A percentile compares a stretch with the other conserved stretches of the same genome.
These are phyloP conservation scores for Ascocoryne sarcoides DNA, from an alignment of 2,329 filamentous ascomycete genomes.

Conservation along the genomic window DNA sequence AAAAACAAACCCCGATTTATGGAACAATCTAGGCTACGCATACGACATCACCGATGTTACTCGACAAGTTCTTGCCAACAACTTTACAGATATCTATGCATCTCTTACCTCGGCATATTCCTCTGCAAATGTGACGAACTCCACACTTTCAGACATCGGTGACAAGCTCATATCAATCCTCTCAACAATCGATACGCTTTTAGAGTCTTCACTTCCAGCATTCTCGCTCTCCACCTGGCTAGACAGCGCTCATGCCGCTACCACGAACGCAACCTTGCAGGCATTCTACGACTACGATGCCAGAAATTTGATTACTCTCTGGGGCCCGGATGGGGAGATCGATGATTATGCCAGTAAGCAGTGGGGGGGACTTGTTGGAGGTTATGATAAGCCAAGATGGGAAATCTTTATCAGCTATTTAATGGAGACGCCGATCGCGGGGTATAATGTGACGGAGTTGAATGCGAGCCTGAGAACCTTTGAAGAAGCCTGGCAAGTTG, in stretches of 20 bases:
- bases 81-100: slow-evolving; percentile 44
- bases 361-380: slow-evolving; percentile 38
- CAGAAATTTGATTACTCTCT: slow-evolving; percentile 41
- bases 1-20: slow-evolving; percentile 27
- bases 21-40: slow-evolving; percentile 34
- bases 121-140: slow-evolving; percentile 13
- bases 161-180: slow-evolving; percentile 30
- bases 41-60: slow-evolving; percentile 42
- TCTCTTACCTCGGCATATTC: slow-evolving; percentile 34
- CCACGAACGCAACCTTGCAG: slow-evolving; percentile 19
- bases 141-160: slow-evolving; percentile 23
- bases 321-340: slow-evolving; percentile 40
- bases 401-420: slow-evolving; percentile 36
- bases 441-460: slow-evolving; percentile 20
- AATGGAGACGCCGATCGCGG: slow-evolving; percentile 2
- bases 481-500: slow-evolving; percentile 3
- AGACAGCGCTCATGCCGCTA: slow-evolving; percentile 28
- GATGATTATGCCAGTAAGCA: slow-evolving; percentile 41
- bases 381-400: slow-evolving; percentile 41
- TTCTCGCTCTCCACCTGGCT: slow-evolving; percentile 38
- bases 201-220: slow-evolving; percentile 33
- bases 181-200: slow-evolving; percentile 32
- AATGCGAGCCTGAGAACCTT: slow-evolving; percentile 3
- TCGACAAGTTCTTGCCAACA: slow-evolving; percentile 39
- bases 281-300: slow-evolving; percentile 38